These are phyloP conservation scores for Scutellaria barbata DNA, from an alignment of 257 asterid species.

Conservation along the genomic window DNA sequence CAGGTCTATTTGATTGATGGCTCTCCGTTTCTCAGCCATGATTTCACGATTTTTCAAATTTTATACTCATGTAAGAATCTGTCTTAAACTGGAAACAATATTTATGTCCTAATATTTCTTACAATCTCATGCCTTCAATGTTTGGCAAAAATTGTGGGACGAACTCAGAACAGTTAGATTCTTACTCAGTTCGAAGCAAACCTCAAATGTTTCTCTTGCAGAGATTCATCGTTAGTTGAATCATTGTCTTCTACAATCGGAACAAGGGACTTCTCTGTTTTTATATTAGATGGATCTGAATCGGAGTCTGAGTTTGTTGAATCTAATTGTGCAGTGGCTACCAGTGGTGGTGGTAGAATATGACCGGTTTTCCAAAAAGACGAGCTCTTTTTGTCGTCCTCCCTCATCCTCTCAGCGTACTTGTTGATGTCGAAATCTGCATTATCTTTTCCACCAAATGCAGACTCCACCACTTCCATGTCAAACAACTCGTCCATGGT, in stretches of 20 bases:
- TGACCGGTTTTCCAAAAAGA: constrained; percentile 45
- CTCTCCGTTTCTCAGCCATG: no score
- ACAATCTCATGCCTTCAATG: no score
- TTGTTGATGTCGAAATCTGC: constrained; percentile 66
- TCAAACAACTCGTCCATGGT: constrained; percentile 77
- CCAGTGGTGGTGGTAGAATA: constrained; percentile 20
- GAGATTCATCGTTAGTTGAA: constrained; percentile 29
- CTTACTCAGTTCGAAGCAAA: no score
- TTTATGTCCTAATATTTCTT: no score
- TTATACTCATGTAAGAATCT: no score
- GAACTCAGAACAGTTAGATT: no score
- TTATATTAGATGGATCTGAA: constrained; percentile 44
- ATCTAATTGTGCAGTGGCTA: constrained; percentile 28
- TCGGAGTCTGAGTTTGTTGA: constrained; percentile 44
- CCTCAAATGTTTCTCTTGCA: constrained; percentile 26
- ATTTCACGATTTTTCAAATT: no score
- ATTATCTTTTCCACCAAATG: constrained; percentile 73
- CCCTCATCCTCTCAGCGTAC: constrained; percentile 82
- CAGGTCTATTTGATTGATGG: no score
- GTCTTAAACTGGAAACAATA: no score
- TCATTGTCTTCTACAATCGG: constrained; percentile 36
- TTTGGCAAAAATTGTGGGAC: neutral
- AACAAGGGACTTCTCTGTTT: constrained; percentile 34
- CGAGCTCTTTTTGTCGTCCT: constrained; percentile 65
- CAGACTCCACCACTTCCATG: constrained; percentile 68